phyloP scores from a whole-genome alignment of 1,139 yeast genomes.

The Hansenula sp. region DNA sequence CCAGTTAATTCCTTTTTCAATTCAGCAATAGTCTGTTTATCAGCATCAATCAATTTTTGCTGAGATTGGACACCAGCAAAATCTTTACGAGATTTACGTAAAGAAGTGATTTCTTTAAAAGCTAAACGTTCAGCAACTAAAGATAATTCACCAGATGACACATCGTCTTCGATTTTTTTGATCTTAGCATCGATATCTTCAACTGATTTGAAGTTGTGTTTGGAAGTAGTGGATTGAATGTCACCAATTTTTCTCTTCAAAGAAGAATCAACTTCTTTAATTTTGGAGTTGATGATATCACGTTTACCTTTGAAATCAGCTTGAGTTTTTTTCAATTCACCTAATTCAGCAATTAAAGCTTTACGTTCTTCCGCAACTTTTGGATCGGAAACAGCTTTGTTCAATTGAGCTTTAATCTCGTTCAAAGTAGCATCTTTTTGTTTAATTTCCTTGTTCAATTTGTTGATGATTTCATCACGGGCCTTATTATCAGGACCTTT shows the following conservation, averaged over 20 bases:
- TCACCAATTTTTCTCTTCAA: slow-evolving; percentile 78
- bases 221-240: slow-evolving; percentile 61
- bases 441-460: slow-evolving; percentile 65
- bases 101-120: slow-evolving; percentile 80
- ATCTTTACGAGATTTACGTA: slow-evolving; percentile 81
- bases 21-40: slow-evolving; percentile 71
- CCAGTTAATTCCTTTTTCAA: slow-evolving; percentile 66
- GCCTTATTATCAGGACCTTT: slow-evolving; percentile 70
- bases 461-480: slow-evolving; percentile 55
- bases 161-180: slow-evolving; percentile 63
- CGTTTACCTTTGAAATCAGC: slow-evolving; percentile 69
- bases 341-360: slow-evolving; percentile 61
- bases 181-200: slow-evolving; percentile 80
- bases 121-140: slow-evolving; percentile 89
- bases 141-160: slow-evolving; percentile 77
- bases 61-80: slow-evolving; percentile 69
- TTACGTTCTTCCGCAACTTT: slow-evolving; percentile 51
- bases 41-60: slow-evolving; percentile 78
- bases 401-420: slow-evolving; percentile 30
- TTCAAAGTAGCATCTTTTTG: slow-evolving; percentile 49
- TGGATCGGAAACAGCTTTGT: slow-evolving; percentile 34
- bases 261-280: slow-evolving; percentile 65
- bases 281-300: slow-evolving; percentile 63
- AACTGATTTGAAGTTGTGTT: slow-evolving; percentile 63
- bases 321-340: slow-evolving; percentile 63